Conservation (phyloP, 805 yeast species). For the Wickerhamiella nectarea region DNA sequence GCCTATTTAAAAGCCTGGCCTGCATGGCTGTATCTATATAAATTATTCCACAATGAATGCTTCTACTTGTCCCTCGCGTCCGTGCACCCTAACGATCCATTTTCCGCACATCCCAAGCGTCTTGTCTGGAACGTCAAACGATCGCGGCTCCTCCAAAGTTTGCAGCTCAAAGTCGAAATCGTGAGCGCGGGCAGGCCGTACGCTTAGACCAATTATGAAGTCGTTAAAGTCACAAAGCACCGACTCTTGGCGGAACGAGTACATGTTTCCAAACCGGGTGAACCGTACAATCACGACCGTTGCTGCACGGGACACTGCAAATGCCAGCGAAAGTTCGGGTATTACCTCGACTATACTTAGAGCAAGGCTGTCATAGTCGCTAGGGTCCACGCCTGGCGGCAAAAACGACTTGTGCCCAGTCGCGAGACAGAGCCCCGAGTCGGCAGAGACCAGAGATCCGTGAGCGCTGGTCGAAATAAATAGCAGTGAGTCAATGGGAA, state of each 20-base stretch:
- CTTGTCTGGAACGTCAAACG: slow-evolving; percentile 3
- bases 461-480: slow-evolving; percentile 2
- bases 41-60: background rate
- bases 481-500: background rate
- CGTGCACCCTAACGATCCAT: slow-evolving; percentile 1
- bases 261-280: background rate
- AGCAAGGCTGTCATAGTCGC: background rate
- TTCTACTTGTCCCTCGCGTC: background rate
- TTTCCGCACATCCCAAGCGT: background rate
- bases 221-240: slow-evolving; percentile 7
- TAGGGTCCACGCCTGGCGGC: background rate
- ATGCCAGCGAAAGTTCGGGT: slow-evolving; percentile 2
- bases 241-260: slow-evolving; percentile 2
- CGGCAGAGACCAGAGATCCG: background rate
- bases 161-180: slow-evolving; percentile 5
- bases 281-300: slow-evolving; percentile 1
- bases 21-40: too few relatives aligned
- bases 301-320: slow-evolving; percentile 4
- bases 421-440: background rate
- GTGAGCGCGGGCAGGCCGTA: slow-evolving; percentile 6
- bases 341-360: slow-evolving; percentile 3
- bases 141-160: background rate
- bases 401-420: slow-evolving; percentile 1
- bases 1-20: too few relatives aligned
- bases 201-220: slow-evolving; percentile 1